Conservation (phyloP, 2,329 filamentous ascomycete species). For the Beauveria bassiana region DNA sequence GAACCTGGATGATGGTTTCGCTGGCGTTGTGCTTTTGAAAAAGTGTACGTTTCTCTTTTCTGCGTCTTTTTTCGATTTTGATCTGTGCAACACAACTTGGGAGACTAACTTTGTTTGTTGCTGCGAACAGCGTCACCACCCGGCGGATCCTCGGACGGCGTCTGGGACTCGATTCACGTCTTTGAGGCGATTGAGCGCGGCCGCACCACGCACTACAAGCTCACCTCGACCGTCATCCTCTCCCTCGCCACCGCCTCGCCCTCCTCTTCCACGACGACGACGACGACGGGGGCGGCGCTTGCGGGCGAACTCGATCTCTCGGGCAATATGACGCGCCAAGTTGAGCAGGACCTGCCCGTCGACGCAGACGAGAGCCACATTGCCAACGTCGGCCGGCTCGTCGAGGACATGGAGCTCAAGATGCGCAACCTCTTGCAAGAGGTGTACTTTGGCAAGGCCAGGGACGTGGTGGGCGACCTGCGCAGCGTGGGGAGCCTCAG, state of each 20-base stretch:
- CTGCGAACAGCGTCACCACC: constrained; percentile 51
- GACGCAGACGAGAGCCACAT: constrained; percentile 91
- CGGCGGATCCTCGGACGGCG: constrained; percentile 61
- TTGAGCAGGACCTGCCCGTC: constrained; percentile 84
- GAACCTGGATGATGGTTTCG: constrained; percentile 97
- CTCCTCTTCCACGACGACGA: constrained; percentile 18
- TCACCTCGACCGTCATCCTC: constrained; percentile 93
- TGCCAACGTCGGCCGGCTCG: constrained; percentile 84
- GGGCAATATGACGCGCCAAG: constrained; percentile 96
- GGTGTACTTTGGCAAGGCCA: constrained; percentile 98
- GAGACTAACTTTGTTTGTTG: not conserved
- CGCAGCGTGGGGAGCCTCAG: constrained; percentile 79
- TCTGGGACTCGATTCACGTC: constrained; percentile 98
- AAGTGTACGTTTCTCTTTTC: constrained; percentile 55
- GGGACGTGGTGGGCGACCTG: constrained; percentile 94
- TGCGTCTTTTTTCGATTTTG: too few species aligned
- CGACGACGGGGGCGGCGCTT: constrained; percentile 36
- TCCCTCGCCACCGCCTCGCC: constrained; percentile 58
- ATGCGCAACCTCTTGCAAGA: constrained; percentile 98
- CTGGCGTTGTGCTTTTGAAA: constrained; percentile 90
- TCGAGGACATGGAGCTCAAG: constrained; percentile 99
- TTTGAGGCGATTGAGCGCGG: constrained; percentile 93
- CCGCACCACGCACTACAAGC: constrained; percentile 90
- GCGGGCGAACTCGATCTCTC: constrained; percentile 78
- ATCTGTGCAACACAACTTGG: too few species aligned